phyloP scores from a whole-genome alignment of 2,329 filamentous ascomycete genomes.

The Colletotrichum spinosum region DNA sequence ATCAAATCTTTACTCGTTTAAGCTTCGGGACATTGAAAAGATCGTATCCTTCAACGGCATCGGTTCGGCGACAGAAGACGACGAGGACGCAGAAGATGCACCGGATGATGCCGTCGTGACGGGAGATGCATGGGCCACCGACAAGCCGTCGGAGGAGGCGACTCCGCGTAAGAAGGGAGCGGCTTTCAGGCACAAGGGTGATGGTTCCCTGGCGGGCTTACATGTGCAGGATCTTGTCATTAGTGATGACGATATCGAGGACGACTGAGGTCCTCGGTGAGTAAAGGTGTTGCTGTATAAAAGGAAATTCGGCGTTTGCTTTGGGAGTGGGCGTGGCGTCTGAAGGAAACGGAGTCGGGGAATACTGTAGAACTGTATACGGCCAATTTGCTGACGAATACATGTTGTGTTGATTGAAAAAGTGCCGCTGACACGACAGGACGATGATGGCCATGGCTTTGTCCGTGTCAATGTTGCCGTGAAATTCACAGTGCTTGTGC shows the following conservation, averaged over 20 bases:
- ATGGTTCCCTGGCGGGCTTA: conserved; percentile 52
- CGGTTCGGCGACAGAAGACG: conserved; percentile 58
- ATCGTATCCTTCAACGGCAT: conserved; percentile 76
- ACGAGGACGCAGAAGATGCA: conserved; percentile 57
- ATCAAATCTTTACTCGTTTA: conserved; percentile 48
- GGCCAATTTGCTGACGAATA: no score
- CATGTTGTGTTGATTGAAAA: no score
- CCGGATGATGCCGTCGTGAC: conserved; percentile 48
- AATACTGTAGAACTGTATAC: no score
- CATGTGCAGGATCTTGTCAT: conserved; percentile 76
- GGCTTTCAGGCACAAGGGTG: conserved; percentile 49
- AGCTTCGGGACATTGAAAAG: conserved; percentile 72
- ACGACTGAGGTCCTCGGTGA: conserved; percentile 46
- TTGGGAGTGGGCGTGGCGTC: no score
- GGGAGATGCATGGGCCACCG: conserved; percentile 70
- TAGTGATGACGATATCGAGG: conserved; percentile 88
- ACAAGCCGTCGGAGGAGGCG: conserved; percentile 67
- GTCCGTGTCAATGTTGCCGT: no score
- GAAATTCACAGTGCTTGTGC: no score
- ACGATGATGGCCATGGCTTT: no score
- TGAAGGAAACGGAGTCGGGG: no score
- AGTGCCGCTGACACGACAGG: no score
- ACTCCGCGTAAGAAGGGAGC: conserved; percentile 61
- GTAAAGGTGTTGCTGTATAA: not conserved
- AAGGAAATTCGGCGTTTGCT: not conserved